Base-by-base conservation (phyloP, 495 filamentous ascomycete species). In the Apiosordaria backusii region DNA sequence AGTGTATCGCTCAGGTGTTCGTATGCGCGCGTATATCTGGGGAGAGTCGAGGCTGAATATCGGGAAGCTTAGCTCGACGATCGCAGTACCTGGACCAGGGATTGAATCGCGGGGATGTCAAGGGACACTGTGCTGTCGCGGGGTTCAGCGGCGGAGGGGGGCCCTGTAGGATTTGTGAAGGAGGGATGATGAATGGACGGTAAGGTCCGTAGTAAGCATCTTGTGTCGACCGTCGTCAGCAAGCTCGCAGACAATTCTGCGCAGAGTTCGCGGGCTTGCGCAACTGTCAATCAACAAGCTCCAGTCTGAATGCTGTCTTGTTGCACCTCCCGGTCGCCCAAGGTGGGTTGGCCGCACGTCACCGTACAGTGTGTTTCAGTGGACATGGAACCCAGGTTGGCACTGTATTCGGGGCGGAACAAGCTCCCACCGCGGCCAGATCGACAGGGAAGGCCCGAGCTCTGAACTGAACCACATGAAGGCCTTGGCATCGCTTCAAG, bases 391-490 rank as follows among this genome's bases (percentile, higher is more conserved):
- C 26, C 3, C 7, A 18, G 26, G 19, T 1, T 21, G n/a, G 7
- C 65, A 67, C 65, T 67, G 65, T 67, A 27, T 5, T 55, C 35
- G 15, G 53, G n/a, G 27, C 65, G 65, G 65, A 66, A 63, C 53
- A 67, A 67, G 57, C 22, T 60, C 52, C 4, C 15, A 24, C n/a
- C 27, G 57, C 15, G 24, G 40, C 45, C 9, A 4, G 6, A 50
- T 16, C 13, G 18, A 10, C 26, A 40, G 23, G 57, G 16, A 59
- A 29, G 23, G 57, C 16, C 10, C 57, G 16, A 24, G 57, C 57
- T 24, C 22, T 5, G n/a, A 13, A 15, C 7, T 60, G 58, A 1
- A 19, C 6, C n/a, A 19, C 24, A 27, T 29, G 55, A 25, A 50
- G n/a, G n/a, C n/a, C 58, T 65, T 65, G 50, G 58, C 64, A 23